Base-by-base conservation (phyloP, 148 eudicot species). In the Rhododendron molle region DNA sequence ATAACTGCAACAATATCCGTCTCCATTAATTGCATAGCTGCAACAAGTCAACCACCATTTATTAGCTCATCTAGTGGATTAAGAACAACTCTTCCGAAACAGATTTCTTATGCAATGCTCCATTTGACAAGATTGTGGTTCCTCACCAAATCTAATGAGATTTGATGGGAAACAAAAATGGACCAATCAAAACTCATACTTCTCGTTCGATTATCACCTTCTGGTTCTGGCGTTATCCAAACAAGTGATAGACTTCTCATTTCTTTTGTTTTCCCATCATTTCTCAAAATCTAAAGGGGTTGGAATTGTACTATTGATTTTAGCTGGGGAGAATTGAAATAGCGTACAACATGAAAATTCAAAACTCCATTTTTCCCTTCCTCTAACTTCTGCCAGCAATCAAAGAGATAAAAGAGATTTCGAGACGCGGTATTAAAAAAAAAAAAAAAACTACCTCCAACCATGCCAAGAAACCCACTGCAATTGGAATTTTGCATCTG, bases 21-120 rank as follows among this genome's bases (percentile, higher is more conserved):
- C 89, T 92, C 94, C 98, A 97, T 93, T 38, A 94, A 90, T 71
- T 92, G 91, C 89, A 97, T 88, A 81, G 98, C 99, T 97, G 98
- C 87, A 89, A 74, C 40, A 67, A n/a, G 73, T 67, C 18, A 83
- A 54, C 74, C 78, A 82, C 73, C 15, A 85, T 26, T 50, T 50
- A 76, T 85, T 69, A 85, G 80, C 52, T 14, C 79, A 84, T 52
- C 87, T 44, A 78, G 23, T 49, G 77, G 34, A 49, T 74, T 30
- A 46, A 47, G 83, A 84, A 28, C 26, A 72, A 71, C 82, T 20
- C 71, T 72, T 47, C 80, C 16, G 10, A 67, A 73, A 58, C 83
- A 78, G 44, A 36, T 7, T 78, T 30, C 14, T 40, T 34, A 23
- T 3, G 76, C 14, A 58, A 83, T 7, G 56, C 60, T 69, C 78